Conservation (phyloP, 768 basidiomycete genomes). For the Kwoniella sp. region DNA sequence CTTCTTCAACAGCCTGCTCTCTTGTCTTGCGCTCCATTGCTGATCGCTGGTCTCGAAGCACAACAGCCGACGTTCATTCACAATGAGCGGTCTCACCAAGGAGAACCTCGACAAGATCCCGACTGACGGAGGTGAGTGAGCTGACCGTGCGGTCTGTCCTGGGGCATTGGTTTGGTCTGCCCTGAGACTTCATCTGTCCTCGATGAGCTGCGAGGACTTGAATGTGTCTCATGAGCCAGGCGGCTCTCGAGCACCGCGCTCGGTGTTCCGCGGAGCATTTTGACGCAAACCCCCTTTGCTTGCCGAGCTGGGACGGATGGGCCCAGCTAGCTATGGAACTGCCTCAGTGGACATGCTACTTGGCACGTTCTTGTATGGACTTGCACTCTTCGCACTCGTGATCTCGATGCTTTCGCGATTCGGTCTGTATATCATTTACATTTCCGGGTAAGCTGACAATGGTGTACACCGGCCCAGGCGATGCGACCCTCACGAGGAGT, state of each 20-base stretch:
- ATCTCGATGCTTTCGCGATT: not conserved
- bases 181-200: constrained; percentile 1
- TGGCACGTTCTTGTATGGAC: too few relatives aligned
- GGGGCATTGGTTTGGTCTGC: not conserved
- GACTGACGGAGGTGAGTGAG: constrained; percentile 6
- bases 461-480: constrained; percentile 12
- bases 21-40: not conserved
- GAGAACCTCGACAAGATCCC: constrained; percentile 38
- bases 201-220: not conserved
- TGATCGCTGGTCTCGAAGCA: not conserved
- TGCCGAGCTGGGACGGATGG: too few relatives aligned
- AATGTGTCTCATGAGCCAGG: not conserved
- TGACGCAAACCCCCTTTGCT: too few relatives aligned
- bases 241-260: not conserved
- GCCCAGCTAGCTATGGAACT: too few relatives aligned
- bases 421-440: not conserved
- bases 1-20: not conserved
- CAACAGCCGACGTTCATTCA: not conserved
- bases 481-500: constrained; percentile 1
- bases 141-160: not conserved
- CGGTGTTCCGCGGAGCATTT: too few relatives aligned
- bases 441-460: constrained; percentile 4
- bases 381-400: constrained; percentile 8
- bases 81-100: constrained; percentile 36
- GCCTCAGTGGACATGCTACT: too few relatives aligned